Base-by-base conservation (phyloP, 2,329 filamentous ascomycete genomes). In the Fusarium continuum region DNA sequence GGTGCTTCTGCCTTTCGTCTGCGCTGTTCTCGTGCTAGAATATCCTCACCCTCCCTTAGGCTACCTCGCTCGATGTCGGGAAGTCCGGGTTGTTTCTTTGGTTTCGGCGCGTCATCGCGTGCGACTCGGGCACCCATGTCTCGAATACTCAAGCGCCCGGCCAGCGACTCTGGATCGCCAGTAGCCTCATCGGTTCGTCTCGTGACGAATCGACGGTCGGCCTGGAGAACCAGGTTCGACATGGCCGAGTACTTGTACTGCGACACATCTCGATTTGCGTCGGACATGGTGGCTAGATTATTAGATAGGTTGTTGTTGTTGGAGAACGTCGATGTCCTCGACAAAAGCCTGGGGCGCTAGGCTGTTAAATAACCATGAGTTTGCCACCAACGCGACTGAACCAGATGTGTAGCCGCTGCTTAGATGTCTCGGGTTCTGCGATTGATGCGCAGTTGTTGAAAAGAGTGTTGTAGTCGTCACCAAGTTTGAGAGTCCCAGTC, bases 191-290 rank as follows among this genome's bases (percentile, higher is more conserved):
- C 94, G 70, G 89, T 93, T 72, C 93, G 89, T 76, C 95, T 89
- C 65, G 92, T 92, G 72, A 96, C 90, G 76, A 99, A 98, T 72
- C 95, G 90, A 81, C 93, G 90, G 83, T 99, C 95, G 82, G 93
- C 93, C 91, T 99, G 95, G 87, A 99, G 92, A 76, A 99, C 95
- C 92, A 99, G 90, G 88, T 99, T 99, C 82, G 95, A 99, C 95
- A 99, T 98, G 78, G 92, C 93, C 88, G 93, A 93, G 87, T 97
- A 97, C 80, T 97, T 97, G 86, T 96, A 97, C 80, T 97, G 93
- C 79, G 92, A 93, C 73, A 96, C 91, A 90, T 95, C 88, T 79
- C 86, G 87, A 74, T 89, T 83, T 77, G 87, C 83, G 77, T 89
- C 91, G 78, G 90, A 85, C 91, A 94, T 93, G 55, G 76, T 84